phyloP scores from a whole-genome alignment of 2,329 filamentous ascomycete species.

The Calycina herbarum region DNA sequence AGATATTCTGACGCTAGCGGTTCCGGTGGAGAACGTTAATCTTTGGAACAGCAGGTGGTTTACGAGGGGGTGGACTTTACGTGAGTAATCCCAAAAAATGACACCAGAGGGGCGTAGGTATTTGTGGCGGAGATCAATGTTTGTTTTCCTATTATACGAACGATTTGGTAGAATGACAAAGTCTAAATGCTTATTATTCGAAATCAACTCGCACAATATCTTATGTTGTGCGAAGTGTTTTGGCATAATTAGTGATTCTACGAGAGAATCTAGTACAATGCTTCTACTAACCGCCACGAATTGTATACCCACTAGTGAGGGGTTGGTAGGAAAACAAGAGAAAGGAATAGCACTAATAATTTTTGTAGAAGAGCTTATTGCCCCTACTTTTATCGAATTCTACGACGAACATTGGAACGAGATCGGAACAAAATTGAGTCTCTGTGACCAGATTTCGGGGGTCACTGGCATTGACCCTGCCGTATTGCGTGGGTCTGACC shows the following conservation, averaged over 20 bases:
- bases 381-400: constrained; percentile 14
- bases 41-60: neutral
- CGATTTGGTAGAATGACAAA: too few species aligned
- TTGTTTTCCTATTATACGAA: too few species aligned
- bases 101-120: too few species aligned
- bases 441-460: neutral
- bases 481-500: neutral
- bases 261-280: too few species aligned
- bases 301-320: too few species aligned
- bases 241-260: too few species aligned
- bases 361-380: constrained; percentile 19
- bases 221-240: too few species aligned
- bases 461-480: neutral
- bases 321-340: too few species aligned
- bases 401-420: constrained; percentile 10
- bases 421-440: constrained; percentile 11
- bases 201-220: too few species aligned
- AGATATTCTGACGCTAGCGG: neutral
- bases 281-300: too few species aligned
- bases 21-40: neutral
- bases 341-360: neutral
- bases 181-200: too few species aligned
- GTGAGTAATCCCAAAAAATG: neutral
- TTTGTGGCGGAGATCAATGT: too few species aligned
- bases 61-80: neutral